A percentile compares a stretch with the other conserved stretches of the same genome.
Conservation (phyloP, 192 early-diverging fungal species). For the Thoreauomyces humboldtii region DNA sequence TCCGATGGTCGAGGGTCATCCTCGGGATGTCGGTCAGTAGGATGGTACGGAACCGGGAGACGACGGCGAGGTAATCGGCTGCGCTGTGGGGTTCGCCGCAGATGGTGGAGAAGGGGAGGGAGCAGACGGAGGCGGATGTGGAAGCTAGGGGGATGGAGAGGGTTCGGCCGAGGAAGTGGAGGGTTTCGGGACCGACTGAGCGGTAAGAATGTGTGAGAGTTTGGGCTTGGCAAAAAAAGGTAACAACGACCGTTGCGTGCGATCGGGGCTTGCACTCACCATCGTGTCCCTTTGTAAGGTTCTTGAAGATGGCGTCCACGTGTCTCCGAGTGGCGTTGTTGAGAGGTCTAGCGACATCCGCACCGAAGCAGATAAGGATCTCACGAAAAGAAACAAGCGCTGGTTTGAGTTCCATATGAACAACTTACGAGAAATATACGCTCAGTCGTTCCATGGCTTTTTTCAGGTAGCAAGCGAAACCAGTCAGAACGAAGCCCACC, state of each 20-base stretch:
- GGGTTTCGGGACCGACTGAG: conserved; percentile 35
- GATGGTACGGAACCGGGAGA: conserved; percentile 69
- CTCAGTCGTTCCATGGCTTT: conserved; percentile 13
- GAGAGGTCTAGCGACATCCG: conserved; percentile 67
- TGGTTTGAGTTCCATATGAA: not conserved
- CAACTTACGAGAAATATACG: conserved; percentile 16
- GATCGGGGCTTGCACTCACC: conserved; percentile 10
- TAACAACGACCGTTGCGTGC: not conserved
- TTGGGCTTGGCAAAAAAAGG: not conserved
- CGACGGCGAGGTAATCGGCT: conserved; percentile 87
- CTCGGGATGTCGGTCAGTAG: conserved; percentile 64
- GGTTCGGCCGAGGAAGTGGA: conserved; percentile 76
- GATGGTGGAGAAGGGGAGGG: conserved; percentile 73
- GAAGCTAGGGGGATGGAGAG: conserved; percentile 57
- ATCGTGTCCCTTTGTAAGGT: conserved; percentile 25
- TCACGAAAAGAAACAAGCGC: not conserved
- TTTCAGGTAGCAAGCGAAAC: not conserved
- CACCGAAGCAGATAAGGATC: conserved; percentile 51
- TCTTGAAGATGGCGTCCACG: conserved; percentile 50
- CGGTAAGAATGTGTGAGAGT: not conserved
- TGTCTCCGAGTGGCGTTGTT: conserved; percentile 41
- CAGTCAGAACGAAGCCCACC: no score
- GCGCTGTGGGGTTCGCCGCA: conserved; percentile 69
- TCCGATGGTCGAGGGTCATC: conserved; percentile 67
- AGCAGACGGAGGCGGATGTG: conserved; percentile 60